phyloP scores from a whole-genome alignment of 2,329 filamentous ascomycete species.

The Cercospora sojina region DNA sequence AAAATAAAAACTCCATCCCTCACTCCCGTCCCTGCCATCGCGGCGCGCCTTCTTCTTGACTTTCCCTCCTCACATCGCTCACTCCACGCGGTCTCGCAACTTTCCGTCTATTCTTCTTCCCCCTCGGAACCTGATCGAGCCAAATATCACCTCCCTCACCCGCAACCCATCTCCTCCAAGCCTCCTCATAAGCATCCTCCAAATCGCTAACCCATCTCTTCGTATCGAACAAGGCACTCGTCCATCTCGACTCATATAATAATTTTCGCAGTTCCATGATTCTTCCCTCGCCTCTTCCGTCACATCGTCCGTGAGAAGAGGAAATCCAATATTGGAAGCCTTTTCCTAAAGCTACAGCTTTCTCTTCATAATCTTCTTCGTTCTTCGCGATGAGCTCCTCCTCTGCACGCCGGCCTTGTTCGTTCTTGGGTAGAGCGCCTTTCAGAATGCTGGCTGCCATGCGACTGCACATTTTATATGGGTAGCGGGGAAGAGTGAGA shows the following conservation, averaged over 20 bases:
- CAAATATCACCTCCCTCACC: conserved; percentile 93
- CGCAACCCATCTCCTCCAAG: conserved; percentile 83
- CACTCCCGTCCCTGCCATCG: not conserved
- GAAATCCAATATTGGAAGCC: conserved; percentile 57
- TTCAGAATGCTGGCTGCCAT: conserved; percentile 95
- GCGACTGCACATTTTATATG: conserved; percentile 98
- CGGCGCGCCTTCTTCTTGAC: not conserved
- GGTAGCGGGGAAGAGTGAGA: conserved; percentile 83
- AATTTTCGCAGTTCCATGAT: conserved; percentile 76
- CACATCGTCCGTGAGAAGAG: conserved; percentile 4
- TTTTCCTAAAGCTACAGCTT: conserved; percentile 66
- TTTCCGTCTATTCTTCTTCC: not conserved
- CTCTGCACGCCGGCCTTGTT: conserved; percentile 66
- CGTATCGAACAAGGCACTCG: conserved; percentile 86
- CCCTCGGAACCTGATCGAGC: conserved; percentile 49
- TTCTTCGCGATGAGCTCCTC: conserved; percentile 72
- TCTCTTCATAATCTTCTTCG: conserved; percentile 81
- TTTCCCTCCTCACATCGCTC: conserved; percentile 12
- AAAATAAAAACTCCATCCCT: not conserved
- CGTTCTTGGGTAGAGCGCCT: conserved; percentile 74
- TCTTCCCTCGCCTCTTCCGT: conserved; percentile 54
- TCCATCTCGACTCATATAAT: conserved; percentile 81
- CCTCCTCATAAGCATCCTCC: conserved; percentile 82
- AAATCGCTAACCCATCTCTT: conserved; percentile 85
- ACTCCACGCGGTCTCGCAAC: not conserved